Evolutionary conservation across 257 asterid genomes (phyloP).

Genomic region (Gentiana straminea): DNA sequence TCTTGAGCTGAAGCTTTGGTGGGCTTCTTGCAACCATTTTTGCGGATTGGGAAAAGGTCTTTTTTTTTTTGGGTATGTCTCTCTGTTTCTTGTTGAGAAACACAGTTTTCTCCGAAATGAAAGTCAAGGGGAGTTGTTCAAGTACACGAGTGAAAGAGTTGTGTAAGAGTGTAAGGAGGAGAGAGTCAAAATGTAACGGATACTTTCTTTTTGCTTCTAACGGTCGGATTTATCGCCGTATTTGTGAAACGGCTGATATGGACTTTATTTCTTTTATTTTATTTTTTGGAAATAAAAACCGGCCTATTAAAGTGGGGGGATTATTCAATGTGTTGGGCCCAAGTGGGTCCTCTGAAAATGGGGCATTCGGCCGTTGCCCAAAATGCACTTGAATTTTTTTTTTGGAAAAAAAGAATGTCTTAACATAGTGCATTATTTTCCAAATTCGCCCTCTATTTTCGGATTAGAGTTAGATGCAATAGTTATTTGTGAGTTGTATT

Average conservation of each 20-base stretch:
- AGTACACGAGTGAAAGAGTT: not conserved
- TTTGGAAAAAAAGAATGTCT: too few species aligned
- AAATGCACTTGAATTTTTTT: too few species aligned
- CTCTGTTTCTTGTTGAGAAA: slow-evolving; percentile 15
- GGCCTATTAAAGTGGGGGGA: too few species aligned
- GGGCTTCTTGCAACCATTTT: slow-evolving; percentile 91
- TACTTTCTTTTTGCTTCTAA: slow-evolving; percentile 5
- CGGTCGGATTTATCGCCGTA: slow-evolving; percentile 20
- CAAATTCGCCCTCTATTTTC: too few species aligned
- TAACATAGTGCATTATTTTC: too few species aligned
- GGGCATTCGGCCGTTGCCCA: too few species aligned
- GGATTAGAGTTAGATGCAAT: too few species aligned
- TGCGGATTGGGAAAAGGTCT: slow-evolving; percentile 4
- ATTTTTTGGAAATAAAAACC: not conserved
- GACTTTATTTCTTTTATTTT: not conserved
- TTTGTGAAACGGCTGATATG: slow-evolving; percentile 15
- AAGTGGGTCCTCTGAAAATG: too few species aligned
- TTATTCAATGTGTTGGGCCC: too few species aligned
- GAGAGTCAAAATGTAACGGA: slow-evolving; percentile 9
- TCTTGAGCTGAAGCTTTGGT: slow-evolving; percentile 35
- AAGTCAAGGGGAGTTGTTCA: slow-evolving; percentile 11
- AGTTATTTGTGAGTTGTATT: too few species aligned
- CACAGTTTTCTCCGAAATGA: slow-evolving; percentile 6
- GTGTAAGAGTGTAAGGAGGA: not conserved
- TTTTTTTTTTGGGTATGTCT: not conserved